A percentile compares a stretch with the other conserved stretches of the same genome.
Evolutionary conservation across 495 filamentous ascomycete species (phyloP).

Genomic region (Neurospora sp.): DNA sequence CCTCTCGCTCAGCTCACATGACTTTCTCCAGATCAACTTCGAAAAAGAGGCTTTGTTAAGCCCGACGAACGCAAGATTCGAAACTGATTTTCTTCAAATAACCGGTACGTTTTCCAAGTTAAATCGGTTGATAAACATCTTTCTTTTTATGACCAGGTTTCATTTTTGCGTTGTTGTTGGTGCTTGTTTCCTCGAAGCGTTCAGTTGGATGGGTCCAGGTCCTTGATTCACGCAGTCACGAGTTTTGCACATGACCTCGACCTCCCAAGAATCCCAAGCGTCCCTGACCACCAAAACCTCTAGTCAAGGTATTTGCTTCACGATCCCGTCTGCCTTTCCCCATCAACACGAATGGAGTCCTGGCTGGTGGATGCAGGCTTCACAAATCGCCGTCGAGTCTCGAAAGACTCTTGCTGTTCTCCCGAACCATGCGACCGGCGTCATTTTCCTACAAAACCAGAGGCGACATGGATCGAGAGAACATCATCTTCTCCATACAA

Average conservation of each 20-base stretch:
- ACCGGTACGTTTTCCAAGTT: constrained; percentile 12
- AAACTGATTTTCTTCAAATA: constrained; percentile 1
- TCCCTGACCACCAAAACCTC: neutral
- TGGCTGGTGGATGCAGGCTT: neutral
- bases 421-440: neutral
- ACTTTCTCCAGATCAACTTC: constrained; percentile 21
- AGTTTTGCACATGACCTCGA: constrained; percentile 33
- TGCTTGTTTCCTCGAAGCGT: neutral
- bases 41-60: neutral
- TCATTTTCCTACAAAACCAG: neutral
- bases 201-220: constrained; percentile 4
- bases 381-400: neutral
- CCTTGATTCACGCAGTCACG: constrained; percentile 21
- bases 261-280: constrained; percentile 6
- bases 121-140: neutral
- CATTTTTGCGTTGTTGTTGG: constrained; percentile 5
- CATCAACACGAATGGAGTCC: neutral
- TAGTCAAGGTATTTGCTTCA: neutral
- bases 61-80: neutral
- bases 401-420: neutral
- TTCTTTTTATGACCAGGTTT: neutral
- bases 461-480: neutral
- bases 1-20: constrained; percentile 24
- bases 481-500: neutral
- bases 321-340: neutral